phyloP scores from a whole-genome alignment of 768 basidiomycete genomes.

The Tricholoma hemisulphureum region DNA sequence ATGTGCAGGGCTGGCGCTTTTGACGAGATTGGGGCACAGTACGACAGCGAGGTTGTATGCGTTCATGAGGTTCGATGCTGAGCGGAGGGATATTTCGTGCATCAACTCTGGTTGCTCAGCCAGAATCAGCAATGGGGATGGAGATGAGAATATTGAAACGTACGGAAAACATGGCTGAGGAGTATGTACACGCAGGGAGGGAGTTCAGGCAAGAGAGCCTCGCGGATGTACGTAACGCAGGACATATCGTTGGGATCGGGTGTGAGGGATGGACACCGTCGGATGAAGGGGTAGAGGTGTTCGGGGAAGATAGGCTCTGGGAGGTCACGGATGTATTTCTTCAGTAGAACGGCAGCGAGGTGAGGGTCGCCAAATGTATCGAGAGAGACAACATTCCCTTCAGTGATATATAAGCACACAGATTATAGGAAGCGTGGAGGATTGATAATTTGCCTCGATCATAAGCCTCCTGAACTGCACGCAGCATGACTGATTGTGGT shows the following conservation, averaged over 20 bases:
- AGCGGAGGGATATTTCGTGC: conserved; percentile 72
- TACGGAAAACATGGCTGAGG: conserved; percentile 66
- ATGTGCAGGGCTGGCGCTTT: conserved; percentile 60
- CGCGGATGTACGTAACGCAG: conserved; percentile 63
- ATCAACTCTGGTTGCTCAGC: conserved; percentile 55
- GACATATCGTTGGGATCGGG: conserved; percentile 55
- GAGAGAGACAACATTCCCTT: conserved; percentile 77
- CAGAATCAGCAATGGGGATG: conserved; percentile 11
- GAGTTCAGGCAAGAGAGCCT: conserved; percentile 65
- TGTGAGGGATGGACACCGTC: conserved; percentile 61
- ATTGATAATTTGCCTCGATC: conserved; percentile 58
- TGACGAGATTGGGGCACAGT: conserved; percentile 76
- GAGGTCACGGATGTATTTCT: conserved; percentile 81
- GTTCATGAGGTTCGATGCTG: conserved; percentile 74
- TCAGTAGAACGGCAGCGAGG: conserved; percentile 80
- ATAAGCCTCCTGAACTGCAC: conserved; percentile 79
- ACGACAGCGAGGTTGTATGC: conserved; percentile 81
- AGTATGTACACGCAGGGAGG: conserved; percentile 71
- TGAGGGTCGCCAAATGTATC: conserved; percentile 75
- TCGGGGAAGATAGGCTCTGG: conserved; percentile 80
- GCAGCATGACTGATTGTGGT: conserved; percentile 65
- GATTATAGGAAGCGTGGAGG: not conserved
- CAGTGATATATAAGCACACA: not conserved
- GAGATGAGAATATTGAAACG: conserved; percentile 25
- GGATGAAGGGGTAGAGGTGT: conserved; percentile 59